Evolutionary conservation across 208 protist species (phyloP), one percentile per base, ranked within the genome.

Genomic region (Trypanosoma conorhini): DNA sequence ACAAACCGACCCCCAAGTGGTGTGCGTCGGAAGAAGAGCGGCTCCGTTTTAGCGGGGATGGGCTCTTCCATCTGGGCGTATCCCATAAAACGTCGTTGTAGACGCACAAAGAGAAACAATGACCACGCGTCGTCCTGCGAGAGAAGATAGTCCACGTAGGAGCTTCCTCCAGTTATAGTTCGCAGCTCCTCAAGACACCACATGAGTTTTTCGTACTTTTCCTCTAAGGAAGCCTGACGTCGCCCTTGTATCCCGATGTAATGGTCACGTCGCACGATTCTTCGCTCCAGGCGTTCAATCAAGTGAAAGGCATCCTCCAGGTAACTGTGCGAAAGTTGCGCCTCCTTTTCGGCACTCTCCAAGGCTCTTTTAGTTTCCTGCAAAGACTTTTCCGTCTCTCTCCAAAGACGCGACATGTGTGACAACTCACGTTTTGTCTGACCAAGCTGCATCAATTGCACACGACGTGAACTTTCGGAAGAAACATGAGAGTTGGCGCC

Each of bases 191-290:
- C 58, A 28, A 82, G 76, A 72, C 87, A 93, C 91, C 88, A 94
- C 79, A 91, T 83, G 19, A 96, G 74, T 72, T 96, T 96, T 64
- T 92, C 85, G 68, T 94, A 94, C 76, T 93, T 94, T 68, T 96
- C 88, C 72, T 96, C 84, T 21, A 92, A 74, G 0, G 91, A 96
- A 17, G 44, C 48, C 35, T 89, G 83, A 0, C 88, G 76, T 19
- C 80, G 64, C 21, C 67, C 46, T 60, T 74, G 76, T 17, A 85
- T 69, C 38, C 72, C 56, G 62, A 93, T 86, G 62, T 84, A 93
- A 4, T 66, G 72, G 70, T 94, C 79, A 12, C 91, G 84, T 30
- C 91, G 76, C n/a, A 74, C 75, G n/a, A 94, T 80, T 26, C 88
- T 86, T 19, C 91, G 79, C 76, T 96, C 91, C 5, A 96, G 78